A percentile compares a stretch with the other conserved stretches of the same genome.
Evolutionary conservation across 768 basidiomycete genomes (phyloP).

Genomic region (Pisolithus orientalis): DNA sequence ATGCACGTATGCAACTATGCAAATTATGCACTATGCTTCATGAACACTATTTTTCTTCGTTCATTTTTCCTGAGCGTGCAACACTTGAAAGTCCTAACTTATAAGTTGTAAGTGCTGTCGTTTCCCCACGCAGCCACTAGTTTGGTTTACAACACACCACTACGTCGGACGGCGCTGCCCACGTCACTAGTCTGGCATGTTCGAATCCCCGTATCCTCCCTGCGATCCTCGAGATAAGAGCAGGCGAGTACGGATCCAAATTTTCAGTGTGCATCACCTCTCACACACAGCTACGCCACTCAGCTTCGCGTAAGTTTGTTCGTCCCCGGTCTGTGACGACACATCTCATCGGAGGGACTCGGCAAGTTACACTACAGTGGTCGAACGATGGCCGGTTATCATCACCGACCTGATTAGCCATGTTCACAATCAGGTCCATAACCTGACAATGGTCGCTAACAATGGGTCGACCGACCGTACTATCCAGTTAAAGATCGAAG

Average conservation of each 20-base stretch:
- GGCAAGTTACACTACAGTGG: conserved; percentile 49
- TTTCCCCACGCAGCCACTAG: too few relatives aligned
- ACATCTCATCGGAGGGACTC: background rate
- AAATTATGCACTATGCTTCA: too few relatives aligned
- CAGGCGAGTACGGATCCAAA: conserved; percentile 36
- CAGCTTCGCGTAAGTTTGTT: background rate
- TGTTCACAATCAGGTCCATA: conserved; percentile 58
- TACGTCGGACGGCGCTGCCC: background rate
- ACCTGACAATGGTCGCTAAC: conserved; percentile 36
- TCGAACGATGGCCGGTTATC: conserved; percentile 72
- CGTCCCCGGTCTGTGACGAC: background rate
- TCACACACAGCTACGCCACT: background rate
- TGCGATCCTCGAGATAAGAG: conserved; percentile 69
- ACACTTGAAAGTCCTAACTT: too few relatives aligned
- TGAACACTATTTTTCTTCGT: too few relatives aligned
- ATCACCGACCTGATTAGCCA: conserved; percentile 70
- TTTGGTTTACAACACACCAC: too few relatives aligned
- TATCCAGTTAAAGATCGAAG: conserved; percentile 35
- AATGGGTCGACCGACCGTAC: background rate
- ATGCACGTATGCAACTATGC: too few relatives aligned
- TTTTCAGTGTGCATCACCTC: background rate
- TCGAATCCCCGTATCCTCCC: conserved; percentile 54
- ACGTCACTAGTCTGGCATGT: conserved; percentile 18
- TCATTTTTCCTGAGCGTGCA: too few relatives aligned
- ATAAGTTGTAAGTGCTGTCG: too few relatives aligned